These are phyloP conservation scores for Graphilbum fragrans DNA, from an alignment of 2,329 filamentous ascomycete genomes.

Conservation along the genomic window DNA sequence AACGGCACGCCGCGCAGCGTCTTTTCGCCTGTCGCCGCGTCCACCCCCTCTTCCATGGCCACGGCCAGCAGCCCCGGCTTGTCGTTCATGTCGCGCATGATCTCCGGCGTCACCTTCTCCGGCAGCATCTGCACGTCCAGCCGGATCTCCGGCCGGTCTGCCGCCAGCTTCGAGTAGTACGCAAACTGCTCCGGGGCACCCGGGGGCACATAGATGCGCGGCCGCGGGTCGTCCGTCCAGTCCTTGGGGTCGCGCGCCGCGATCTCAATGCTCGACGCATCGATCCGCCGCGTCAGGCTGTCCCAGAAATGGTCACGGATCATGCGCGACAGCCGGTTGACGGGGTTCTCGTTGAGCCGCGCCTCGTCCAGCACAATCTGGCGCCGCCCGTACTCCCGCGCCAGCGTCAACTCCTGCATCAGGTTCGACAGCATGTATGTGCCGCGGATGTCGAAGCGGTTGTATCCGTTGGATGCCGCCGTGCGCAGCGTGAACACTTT, in stretches of 20 bases:
- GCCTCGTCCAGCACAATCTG: constrained; percentile 86
- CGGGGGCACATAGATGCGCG: constrained; percentile 79
- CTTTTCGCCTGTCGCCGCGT: constrained; percentile 56
- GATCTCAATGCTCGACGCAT: constrained; percentile 74
- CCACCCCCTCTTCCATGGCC: constrained; percentile 66
- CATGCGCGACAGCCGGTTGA: constrained; percentile 72
- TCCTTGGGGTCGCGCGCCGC: constrained; percentile 89
- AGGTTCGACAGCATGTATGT: constrained; percentile 97
- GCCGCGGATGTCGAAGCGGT: constrained; percentile 81
- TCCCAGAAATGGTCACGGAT: constrained; percentile 92
- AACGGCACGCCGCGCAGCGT: constrained; percentile 76
- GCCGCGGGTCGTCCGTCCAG: constrained; percentile 81
- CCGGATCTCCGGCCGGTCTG: constrained; percentile 67
- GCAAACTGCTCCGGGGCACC: constrained; percentile 79
- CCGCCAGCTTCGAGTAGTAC: constrained; percentile 75
- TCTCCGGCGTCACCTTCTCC: constrained; percentile 65
- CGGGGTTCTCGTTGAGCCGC: constrained; percentile 88
- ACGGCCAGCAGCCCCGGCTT: constrained; percentile 84
- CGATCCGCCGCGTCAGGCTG: constrained; percentile 77
- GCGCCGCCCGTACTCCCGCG: constrained; percentile 80
- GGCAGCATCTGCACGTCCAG: constrained; percentile 76
- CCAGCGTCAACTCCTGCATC: constrained; percentile 84
- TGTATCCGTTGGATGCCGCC: constrained; percentile 72
- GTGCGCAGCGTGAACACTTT: constrained; percentile 82
- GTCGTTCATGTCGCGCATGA: constrained; percentile 71